Percentiles rank a stretch among this genome's conserved stretches.
Evolutionary conservation across 768 basidiomycete species (phyloP).

Genomic region (Leccinum incarnatum): DNA sequence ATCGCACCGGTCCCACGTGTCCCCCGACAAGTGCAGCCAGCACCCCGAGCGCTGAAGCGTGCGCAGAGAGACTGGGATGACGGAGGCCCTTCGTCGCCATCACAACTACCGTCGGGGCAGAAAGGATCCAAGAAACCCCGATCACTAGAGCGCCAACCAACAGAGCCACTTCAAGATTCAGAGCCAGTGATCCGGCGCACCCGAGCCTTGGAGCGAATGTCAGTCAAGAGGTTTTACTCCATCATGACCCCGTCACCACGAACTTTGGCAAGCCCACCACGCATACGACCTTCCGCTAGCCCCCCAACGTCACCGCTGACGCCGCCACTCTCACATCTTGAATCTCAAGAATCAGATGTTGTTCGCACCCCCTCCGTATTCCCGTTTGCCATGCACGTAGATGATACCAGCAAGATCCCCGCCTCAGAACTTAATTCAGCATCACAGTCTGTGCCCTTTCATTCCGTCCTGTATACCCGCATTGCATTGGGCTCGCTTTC

Average conservation of each 20-base stretch:
- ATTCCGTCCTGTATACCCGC: conserved; percentile 37
- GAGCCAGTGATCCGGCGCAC: conserved; percentile 14
- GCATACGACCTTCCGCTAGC: conserved; percentile 14
- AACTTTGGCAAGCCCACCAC: conserved; percentile 5
- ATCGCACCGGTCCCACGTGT: conserved; percentile 49
- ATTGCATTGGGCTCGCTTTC: conserved; percentile 32
- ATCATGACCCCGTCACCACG: conserved; percentile 9
- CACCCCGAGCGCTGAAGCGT: conserved; percentile 38
- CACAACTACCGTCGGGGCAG: conserved; percentile 8
- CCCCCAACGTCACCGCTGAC: conserved; percentile 31
- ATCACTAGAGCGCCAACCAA: conserved; percentile 31
- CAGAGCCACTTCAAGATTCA: conserved; percentile 32
- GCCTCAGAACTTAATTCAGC: conserved; percentile 37
- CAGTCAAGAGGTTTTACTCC: conserved; percentile 15
- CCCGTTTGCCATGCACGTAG: conserved; percentile 30
- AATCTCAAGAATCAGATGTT: conserved; percentile 46
- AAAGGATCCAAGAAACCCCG: conserved; percentile 22
- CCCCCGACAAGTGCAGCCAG: conserved; percentile 49
- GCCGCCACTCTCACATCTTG: conserved; percentile 21
- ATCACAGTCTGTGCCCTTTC: conserved; percentile 28
- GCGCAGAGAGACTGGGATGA: conserved; percentile 32
- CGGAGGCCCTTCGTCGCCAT: conserved; percentile 10
- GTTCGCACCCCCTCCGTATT: conserved; percentile 47
- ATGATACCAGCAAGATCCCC: conserved; percentile 33
- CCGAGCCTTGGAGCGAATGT: conserved; percentile 21